Base-by-base conservation (phyloP, 352 stramenopile genomes). In the Phytophthora agathidicida region DNA sequence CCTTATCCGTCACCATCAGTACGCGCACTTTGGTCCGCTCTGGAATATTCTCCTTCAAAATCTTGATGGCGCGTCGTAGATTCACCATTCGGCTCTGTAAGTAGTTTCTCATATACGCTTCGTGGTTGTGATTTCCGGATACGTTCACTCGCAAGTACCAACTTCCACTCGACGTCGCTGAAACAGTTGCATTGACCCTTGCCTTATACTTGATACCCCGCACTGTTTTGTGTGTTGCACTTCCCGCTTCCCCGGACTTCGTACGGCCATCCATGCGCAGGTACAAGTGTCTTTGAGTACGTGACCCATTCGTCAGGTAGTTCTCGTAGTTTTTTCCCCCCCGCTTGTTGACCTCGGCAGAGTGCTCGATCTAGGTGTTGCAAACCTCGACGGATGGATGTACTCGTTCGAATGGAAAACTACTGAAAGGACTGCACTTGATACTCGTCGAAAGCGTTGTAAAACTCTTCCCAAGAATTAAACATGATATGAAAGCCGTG, bases 31-130 rank as follows among this genome's bases (percentile, higher is more conserved):
- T 54, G 0, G 0, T 7, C 35, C 43, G 57, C 0, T 38, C 42
- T 0, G 37, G 44, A 23, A 55, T 64, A 23, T 63, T 45, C 5
- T 31, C 31, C 2, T 63, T 48, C 26, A 68, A 68, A 10, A 39
- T 58, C 14, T 54, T 23, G 6, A 63, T 1, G 0, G 36, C 36
- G 2, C 16, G 30, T 3, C 23, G n/a, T 23, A 64, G 6, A n/a
- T 59, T 64, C 17, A 49, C 38, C 0, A 19, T 48, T 14, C 41
- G 19, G 7, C 52, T 60, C 7, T 46, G 31, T 0, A 23, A 14
- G 14, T 43, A 54, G 5, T 17, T n/a, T 46, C 23, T 26, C 33
- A 53, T 0, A 53, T 0, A 17, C 54, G 52, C 13, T 48, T 39
- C 13, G 19, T 61, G 51, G 37, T 54, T 61, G 24, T 61, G 42